Percentiles rank a stretch among this genome's conserved stretches.
These are phyloP conservation scores for Rhizopogon vulgaris DNA, from an alignment of 768 basidiomycete genomes.

Conservation along the genomic window DNA sequence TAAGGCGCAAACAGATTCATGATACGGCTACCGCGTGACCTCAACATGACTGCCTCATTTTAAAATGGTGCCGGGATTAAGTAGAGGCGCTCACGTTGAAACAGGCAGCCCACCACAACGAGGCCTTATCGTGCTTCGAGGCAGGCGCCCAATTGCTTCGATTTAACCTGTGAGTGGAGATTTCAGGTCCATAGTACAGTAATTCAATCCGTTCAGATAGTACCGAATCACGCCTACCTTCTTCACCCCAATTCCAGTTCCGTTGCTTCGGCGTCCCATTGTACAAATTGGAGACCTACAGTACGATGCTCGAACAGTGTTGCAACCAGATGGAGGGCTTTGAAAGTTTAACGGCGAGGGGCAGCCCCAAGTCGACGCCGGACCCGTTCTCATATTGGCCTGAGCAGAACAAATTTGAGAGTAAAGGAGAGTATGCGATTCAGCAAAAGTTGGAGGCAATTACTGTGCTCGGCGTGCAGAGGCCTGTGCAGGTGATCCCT, in stretches of 20 bases:
- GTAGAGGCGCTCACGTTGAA: too few species aligned
- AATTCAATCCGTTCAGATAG: not conserved
- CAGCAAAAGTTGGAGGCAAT: conserved; percentile 43
- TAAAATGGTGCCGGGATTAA: too few species aligned
- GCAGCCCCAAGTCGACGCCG: not conserved
- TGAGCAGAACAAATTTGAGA: conserved; percentile 21
- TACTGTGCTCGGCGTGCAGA: conserved; percentile 52
- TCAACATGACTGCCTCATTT: too few species aligned
- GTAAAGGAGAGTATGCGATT: conserved; percentile 28
- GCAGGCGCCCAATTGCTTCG: too few species aligned
- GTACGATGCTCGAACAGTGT: conserved; percentile 44
- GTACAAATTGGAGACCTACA: conserved; percentile 51
- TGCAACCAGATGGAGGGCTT: conserved; percentile 36
- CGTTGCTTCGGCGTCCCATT: conserved; percentile 62
- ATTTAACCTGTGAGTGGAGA: too few species aligned
- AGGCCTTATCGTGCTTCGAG: too few species aligned
- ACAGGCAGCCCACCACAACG: too few species aligned
- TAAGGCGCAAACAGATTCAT: too few species aligned
- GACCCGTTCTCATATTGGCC: not conserved
- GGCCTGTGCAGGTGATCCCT: conserved; percentile 35
- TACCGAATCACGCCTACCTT: not conserved
- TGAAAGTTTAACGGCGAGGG: conserved; percentile 19
- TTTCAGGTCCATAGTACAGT: conserved; percentile 24
- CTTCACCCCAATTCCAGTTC: conserved; percentile 35
- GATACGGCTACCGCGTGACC: too few species aligned